Evolutionary conservation across 768 basidiomycete species (phyloP).

Genomic region (Rhodosporidiobolus odoratus): DNA sequence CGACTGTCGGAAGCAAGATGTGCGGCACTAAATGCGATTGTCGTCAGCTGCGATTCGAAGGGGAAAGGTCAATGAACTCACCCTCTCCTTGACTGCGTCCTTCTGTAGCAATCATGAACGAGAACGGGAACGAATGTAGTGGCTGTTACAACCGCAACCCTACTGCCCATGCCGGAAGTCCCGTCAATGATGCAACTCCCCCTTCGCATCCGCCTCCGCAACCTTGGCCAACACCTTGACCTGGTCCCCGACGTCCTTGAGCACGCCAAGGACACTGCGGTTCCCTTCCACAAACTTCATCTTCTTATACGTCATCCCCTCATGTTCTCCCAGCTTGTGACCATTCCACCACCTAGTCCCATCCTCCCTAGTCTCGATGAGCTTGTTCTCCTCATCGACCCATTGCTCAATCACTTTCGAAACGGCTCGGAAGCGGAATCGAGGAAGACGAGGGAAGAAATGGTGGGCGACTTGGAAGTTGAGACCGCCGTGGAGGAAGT

Average conservation of each 20-base stretch:
- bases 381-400: constrained; percentile 60
- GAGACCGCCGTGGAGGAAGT: constrained; percentile 91
- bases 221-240: constrained; percentile 74
- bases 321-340: constrained; percentile 8
- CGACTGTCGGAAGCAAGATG: no score
- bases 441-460: constrained; percentile 87
- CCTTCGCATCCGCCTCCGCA: constrained; percentile 61
- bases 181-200: constrained; percentile 37
- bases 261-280: constrained; percentile 69
- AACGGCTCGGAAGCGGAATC: constrained; percentile 83
- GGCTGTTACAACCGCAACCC: no score
- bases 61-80: no score
- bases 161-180: no score
- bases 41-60: no score
- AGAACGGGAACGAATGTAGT: no score
- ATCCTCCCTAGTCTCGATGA: neutral
- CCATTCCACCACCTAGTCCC: constrained; percentile 24
- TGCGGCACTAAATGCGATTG: no score
- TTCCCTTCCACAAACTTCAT: constrained; percentile 88
- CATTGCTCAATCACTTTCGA: constrained; percentile 79
- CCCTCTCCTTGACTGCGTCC: no score
- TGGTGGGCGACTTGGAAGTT: constrained; percentile 97
- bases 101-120: no score
- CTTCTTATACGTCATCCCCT: constrained; percentile 79
- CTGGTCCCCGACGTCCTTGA: constrained; percentile 81